Base-by-base conservation (phyloP, 2,329 filamentous ascomycete species). In the Alternaria panax region DNA sequence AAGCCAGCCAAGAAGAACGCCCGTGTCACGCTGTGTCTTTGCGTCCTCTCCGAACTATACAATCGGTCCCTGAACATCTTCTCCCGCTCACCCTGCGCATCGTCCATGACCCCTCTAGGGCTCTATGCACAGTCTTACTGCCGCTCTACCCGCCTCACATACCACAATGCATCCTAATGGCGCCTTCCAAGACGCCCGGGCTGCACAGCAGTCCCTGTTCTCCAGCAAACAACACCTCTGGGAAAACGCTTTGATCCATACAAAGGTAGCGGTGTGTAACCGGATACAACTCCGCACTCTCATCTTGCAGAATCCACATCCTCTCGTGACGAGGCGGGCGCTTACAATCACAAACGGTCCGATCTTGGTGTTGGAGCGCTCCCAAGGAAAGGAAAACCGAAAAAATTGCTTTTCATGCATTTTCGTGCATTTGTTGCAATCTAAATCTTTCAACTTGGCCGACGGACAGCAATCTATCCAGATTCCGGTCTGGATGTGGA, bases 241-340 rank as follows among this genome's bases (percentile, higher is more conserved):
- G 30, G 22, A 24, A 36, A 1, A 36, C 28, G 45, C 45, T 48
- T 48, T 48, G 30, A 48, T 24, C 45, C 45, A 48, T 34, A 34
- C 45, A 48, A 48, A 48, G 45, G 16, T 36, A 36, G 45, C 45
- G 45, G 45, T 48, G 45, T 48, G 45, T 48, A 36, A 48, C 45
- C 45, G 45, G 45, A 36, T 48, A 22, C 20, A 48, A 36, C 45
- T 48, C 45, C 45, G 45, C 45, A 48, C 14, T 22, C 45, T 36
- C 30, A 48, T 34, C 30, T 24, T 48, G 45, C 45, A 48, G 34
- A 48, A 34, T 20, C 30, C 45, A 36, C 45, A 32, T 34, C 22
- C 45, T 48, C 45, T 48, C 20, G 45, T 36, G 30, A 48, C 45
- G 28, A 36, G 20, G 45, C 14, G 45, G 45, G 45, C 45, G 45